Evolutionary conservation across 768 basidiomycete species (phyloP).

Genomic region (Kwoniella sp.): DNA sequence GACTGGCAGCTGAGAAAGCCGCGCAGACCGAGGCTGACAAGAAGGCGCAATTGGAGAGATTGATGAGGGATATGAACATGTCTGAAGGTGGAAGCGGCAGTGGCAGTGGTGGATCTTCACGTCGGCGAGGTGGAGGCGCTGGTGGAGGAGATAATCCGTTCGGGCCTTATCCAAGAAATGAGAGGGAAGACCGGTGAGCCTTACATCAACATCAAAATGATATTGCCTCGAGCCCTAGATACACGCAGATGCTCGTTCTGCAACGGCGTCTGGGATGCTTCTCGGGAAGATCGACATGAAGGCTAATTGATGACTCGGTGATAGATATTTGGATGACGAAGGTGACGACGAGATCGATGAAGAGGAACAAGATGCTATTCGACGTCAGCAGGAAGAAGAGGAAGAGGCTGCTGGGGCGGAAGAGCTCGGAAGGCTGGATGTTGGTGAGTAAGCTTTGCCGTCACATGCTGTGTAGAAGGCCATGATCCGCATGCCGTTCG

Average conservation of each 20-base stretch:
- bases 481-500: too few species aligned
- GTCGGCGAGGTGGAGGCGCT: constrained; percentile 11
- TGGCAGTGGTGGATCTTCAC: constrained; percentile 4
- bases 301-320: too few species aligned
- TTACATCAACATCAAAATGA: too few species aligned
- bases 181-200: constrained; percentile 51
- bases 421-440: constrained; percentile 39
- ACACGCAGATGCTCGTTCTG: too few species aligned
- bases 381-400: constrained; percentile 44
- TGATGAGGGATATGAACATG: constrained; percentile 57
- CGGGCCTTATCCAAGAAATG: constrained; percentile 52
- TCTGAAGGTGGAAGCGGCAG: background rate
- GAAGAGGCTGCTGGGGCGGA: constrained; percentile 41
- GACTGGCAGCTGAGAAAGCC: constrained; percentile 59
- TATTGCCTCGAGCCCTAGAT: too few species aligned
- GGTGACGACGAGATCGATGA: constrained; percentile 42
- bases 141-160: constrained; percentile 50
- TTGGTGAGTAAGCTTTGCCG: constrained; percentile 28
- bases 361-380: constrained; percentile 38
- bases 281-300: too few species aligned
- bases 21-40: constrained; percentile 52
- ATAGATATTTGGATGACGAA: constrained; percentile 43
- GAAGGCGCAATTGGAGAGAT: constrained; percentile 50
- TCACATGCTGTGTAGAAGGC: background rate
- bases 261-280: too few species aligned